A percentile compares a stretch with the other conserved stretches of the same genome.
phyloP scores from a whole-genome alignment of 345 rosid genomes.

The Brassica nigra region DNA sequence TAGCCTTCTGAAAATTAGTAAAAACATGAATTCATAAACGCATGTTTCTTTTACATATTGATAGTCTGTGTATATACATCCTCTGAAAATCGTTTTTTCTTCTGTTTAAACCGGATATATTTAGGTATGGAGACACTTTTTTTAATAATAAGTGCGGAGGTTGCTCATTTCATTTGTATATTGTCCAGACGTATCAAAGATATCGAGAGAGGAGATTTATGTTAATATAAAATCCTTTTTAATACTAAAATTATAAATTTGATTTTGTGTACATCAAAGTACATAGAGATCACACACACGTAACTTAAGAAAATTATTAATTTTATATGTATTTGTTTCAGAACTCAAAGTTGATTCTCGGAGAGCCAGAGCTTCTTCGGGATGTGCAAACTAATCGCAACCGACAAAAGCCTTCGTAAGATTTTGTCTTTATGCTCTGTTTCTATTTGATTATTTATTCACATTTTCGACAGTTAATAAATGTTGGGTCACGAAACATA shows the following conservation, averaged over 20 bases:
- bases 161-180: neutral
- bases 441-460: neutral
- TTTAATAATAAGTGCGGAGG: neutral
- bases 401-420: conserved; percentile 37
- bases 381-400: conserved; percentile 38
- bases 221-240: conserved; percentile 17
- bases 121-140: too few species aligned
- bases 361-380: conserved; percentile 38
- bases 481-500: conserved; percentile 17
- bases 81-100: too few species aligned
- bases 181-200: neutral
- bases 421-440: conserved; percentile 36
- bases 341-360: conserved; percentile 31
- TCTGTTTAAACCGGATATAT: too few species aligned
- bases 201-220: neutral
- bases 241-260: neutral
- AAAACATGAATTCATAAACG: too few species aligned
- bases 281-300: conserved; percentile 27
- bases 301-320: conserved; percentile 7
- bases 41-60: too few species aligned
- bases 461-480: conserved; percentile 7
- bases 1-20: too few species aligned
- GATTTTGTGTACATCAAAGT: conserved; percentile 37
- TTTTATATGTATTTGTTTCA: neutral
- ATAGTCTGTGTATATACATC: too few species aligned